Evolutionary conservation across 768 basidiomycete genomes (phyloP), one percentile per base, ranked within the genome.

Genomic region (Kwoniella sp.): DNA sequence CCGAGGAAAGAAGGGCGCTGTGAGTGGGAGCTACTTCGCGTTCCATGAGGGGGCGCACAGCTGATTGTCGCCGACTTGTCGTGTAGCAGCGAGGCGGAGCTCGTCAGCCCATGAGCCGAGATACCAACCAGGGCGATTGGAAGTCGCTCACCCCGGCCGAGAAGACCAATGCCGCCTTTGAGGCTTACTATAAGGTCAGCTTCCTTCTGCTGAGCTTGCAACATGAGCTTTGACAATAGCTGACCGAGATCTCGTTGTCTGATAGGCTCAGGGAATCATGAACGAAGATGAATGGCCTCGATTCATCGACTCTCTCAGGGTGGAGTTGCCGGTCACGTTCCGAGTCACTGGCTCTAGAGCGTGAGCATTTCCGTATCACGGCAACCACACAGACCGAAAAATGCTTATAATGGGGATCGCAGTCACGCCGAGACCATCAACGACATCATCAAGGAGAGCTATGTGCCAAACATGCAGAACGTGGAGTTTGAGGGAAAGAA

Each of bases 321-420:
- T 83, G 28, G 90, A 91, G 38, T 83, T 98, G 45, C 96, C 96
- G 2, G 95, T 92, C 0, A 96, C 94, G 0, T 99, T 99, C 80
- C 85, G 96, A 45, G 88, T 99, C 20, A 89, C 93, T 0, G 92
- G 93, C 0, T 92, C 89, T 69, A 85, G 92, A 78, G 86, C 90
- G 94, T 94, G 78, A 63, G 84, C 70, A 8, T 66, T 69, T n/a
- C 68, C 23, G 2, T 1, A 28, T 11, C 4, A 26, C 2, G 17
- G 23, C 47, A 11, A 2, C 3, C 20, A 23, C 22, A 31, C 12
- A 15, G n/a, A 11, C 45, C 63, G 17, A 47, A 15, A 62, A 20
- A 76, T 89, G 89, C 50, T 37, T 7, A 7, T n/a, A 20, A 11
- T n/a, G n/a, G n/a, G n/a, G 73, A 85, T 84, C 47, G 87, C 88